Evolutionary conservation across 2,329 filamentous ascomycete genomes (phyloP), one percentile per base, ranked within the genome.

Genomic region (Trichoderma atroviride): DNA sequence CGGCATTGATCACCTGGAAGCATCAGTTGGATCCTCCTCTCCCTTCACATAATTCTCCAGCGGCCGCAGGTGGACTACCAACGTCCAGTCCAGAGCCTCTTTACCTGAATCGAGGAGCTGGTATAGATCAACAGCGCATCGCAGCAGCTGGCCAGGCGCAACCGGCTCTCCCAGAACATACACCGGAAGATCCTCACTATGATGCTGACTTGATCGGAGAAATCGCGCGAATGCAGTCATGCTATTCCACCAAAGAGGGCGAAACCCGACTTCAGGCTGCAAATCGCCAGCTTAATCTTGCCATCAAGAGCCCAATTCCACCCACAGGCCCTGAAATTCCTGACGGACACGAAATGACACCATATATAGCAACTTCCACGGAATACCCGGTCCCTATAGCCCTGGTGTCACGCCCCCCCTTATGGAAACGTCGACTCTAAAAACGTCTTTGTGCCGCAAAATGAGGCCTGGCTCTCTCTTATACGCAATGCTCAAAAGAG

Each of bases 1-100:
- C 89, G 72, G 90, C 90, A 0, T 77, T 94, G 50, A 84, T 94
- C 9, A 91, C 89, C 0, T 95, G 92, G 92, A 83, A 90, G 72
- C 89, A 88, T 70, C 79, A 80, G 0, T 75, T 93, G 0, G 65
- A 69, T 7, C 74, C 73, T 2, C 40, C 65, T 5, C 71, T 71
- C 0, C 72, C 75, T 0, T 69, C 63, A 2, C 60, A 52, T 0
- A 27, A 70, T 13, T 47, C 59, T 4, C 68, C 71, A 0, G 60
- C 69, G 2, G 59, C 64, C 0, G 53, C 69, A 2, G 69, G 62
- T 0, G 72, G 70, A 2, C 16, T 69, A 2, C 33, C 68, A 13
- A 70, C 67, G 10, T 56, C 63, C 5, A 43, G 33, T 2, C 24
- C 66, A 11, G 70, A 65, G 27, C 33, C 65, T 4, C 37, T 71